Evolutionary conservation across 257 asterid species (phyloP).

Genomic region (Solanum pennellii): DNA sequence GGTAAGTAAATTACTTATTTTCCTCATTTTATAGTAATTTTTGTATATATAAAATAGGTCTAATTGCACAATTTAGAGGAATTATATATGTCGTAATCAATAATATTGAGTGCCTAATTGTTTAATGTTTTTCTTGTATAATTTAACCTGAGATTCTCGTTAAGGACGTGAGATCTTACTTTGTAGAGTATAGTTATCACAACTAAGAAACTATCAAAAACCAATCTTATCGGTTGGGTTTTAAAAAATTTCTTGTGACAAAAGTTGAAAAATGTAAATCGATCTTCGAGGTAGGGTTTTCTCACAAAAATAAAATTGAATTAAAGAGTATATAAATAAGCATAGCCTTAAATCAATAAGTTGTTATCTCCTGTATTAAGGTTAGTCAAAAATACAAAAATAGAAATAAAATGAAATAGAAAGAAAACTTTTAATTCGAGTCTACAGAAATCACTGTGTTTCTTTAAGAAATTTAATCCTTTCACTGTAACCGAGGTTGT

Average conservation of each 20-base stretch:
- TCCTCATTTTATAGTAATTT: background rate
- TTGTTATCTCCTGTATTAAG: too few relatives aligned
- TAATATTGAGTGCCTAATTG: background rate
- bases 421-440: too few relatives aligned
- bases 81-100: background rate
- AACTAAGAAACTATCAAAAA: background rate
- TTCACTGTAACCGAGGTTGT: too few relatives aligned
- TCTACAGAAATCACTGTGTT: too few relatives aligned
- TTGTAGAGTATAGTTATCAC: background rate
- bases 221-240: background rate
- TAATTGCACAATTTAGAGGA: background rate
- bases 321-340: background rate
- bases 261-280: background rate
- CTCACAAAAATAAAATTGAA: background rate
- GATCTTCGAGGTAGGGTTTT: background rate
- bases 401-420: too few relatives aligned
- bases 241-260: background rate
- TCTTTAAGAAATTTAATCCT: too few relatives aligned
- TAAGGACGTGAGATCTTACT: background rate
- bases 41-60: background rate
- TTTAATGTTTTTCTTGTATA: background rate
- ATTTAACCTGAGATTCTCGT: background rate
- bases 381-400: too few relatives aligned
- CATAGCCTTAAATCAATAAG: background rate
- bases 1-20: constrained; percentile 19